Percentiles rank a stretch among this genome's conserved stretches.
phyloP scores from a whole-genome alignment of 148 eudicot species.

The Talinum fruticosum region DNA sequence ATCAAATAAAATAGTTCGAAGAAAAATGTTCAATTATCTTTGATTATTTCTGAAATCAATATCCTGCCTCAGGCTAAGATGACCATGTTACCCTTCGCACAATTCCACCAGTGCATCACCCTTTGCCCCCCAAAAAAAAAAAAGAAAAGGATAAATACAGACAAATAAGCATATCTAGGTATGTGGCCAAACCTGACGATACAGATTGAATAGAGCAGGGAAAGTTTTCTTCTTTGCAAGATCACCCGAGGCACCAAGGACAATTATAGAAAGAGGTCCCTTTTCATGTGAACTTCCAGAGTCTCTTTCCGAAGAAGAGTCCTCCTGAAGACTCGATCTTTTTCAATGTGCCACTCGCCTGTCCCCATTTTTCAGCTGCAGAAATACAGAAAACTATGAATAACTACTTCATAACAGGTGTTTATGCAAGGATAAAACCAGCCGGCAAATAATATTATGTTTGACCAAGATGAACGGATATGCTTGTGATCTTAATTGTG shows the following conservation, averaged over 20 bases:
- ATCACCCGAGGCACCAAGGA: constrained; percentile 98
- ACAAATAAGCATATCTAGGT: background rate
- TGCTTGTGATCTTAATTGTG: background rate
- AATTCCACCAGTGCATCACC: background rate
- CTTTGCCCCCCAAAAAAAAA: background rate
- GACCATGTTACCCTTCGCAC: background rate
- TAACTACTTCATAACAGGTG: background rate
- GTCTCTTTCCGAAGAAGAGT: constrained; percentile 36
- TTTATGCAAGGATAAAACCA: background rate
- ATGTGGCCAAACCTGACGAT: constrained; percentile 57
- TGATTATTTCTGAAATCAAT: background rate
- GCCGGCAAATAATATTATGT: too few species aligned
- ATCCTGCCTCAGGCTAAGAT: background rate
- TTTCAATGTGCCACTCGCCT: constrained; percentile 53
- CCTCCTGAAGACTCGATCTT: constrained; percentile 34
- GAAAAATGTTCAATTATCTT: background rate
- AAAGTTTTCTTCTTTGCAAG: constrained; percentile 99
- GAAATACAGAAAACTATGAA: background rate
- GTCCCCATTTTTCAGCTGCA: constrained; percentile 36
- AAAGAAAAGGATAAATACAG: background rate
- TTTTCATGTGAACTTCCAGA: constrained; percentile 41
- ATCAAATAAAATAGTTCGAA: background rate
- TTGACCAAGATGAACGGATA: background rate
- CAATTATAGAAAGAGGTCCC: constrained; percentile 72
- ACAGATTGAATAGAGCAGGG: constrained; percentile 91